Evolutionary conservation across 2,329 filamentous ascomycete species (phyloP), one percentile per base, ranked within the genome.

Genomic region (Fusarium floridanum): DNA sequence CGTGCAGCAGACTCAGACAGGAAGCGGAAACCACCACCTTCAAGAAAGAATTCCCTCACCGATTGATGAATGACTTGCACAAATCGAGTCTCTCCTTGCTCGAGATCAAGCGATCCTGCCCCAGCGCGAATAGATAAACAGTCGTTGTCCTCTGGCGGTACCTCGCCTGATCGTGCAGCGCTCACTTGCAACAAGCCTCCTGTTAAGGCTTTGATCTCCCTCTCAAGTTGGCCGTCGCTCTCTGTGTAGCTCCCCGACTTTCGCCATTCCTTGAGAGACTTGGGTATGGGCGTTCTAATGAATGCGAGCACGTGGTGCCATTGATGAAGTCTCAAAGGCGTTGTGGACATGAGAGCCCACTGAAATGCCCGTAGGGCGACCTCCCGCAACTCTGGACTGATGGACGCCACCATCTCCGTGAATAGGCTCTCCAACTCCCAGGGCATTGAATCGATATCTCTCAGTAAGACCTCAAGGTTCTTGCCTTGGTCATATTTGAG

Each of bases 221-320:
- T 64, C 22, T 66, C 71, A 2, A 76, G 66, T 12, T 75, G 70
- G 1, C 63, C 7, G 2, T 75, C 73, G 2, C n/a, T 70, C 6
- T 62, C 56, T 0, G 68, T 73, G 4, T 64, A 70, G 0, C 39
- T 7, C 0, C 50, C n/a, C 0, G 72, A 76, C 0, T 9, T 4
- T 6, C 66, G 43, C 74, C 70, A 76, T 0, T 56, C n/a, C 0
- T 5, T 2, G 0, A 75, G 55, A 0, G 74, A 75, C 0, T 14
- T 32, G 5, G 68, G 70, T 0, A n/a, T 2, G 0, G 65, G 50
- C 2, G 20, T 1, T 3, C 16, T 55, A 11, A 72, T 63, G 8
- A 76, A 76, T 0, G 68, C 74, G 1, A 76, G 2, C 2, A 75
- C 45, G 2, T 76, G 73, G 37, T 75, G 65, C 74, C 71, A 76